Base-by-base conservation (phyloP, 2,329 filamentous ascomycete species). In the Ceratocystis lukuohia region DNA sequence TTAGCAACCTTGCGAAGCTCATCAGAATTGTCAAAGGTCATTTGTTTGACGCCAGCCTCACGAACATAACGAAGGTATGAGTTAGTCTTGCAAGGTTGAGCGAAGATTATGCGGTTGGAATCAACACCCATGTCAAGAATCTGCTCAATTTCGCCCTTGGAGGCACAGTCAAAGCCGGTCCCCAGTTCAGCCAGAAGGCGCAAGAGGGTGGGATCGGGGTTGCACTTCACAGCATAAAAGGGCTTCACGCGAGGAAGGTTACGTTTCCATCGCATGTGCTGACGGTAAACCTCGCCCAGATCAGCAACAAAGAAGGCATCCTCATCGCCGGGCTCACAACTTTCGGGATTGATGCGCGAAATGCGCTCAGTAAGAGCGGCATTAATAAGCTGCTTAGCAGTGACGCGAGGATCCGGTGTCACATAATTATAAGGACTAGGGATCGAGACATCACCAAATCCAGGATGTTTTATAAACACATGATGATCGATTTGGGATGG, bases 151-250 rank as follows among this genome's bases (percentile, higher is more conserved):
- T 99, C 94, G 70, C 87, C 83, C 84, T 97, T 97, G 77, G 93
- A 97, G 70, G 94, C 94, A 77, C 94, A 99, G 78, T 99, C 94
- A 76, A 99, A 99, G 73, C 94, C 94, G 70, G 91, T 92, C 73
- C 93, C 94, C 70, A 99, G 83, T 71, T 85, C 86, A 69, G 90
- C 86, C 73, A 99, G 86, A 71, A 99, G 88, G 74, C 88, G 87
- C 71, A 99, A 82, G 70, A 99, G 87, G 77, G 89, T 87, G 62
- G 87, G 84, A 77, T 99, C 93, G 33, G 93, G 92, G 82, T 99
- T 99, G 80, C 94, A 99, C 80, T 99, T 99, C 81, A 99, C 93
- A 71, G 93, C 91, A 79, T 96, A 99, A 74, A 97, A 96, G 53
- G 94, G 94, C 79, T 92, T 94, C 76, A 99, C 89, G 72, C 93